Evolutionary conservation across 257 asterid species (phyloP).

Genomic region (Nicotiana knightiana): DNA sequence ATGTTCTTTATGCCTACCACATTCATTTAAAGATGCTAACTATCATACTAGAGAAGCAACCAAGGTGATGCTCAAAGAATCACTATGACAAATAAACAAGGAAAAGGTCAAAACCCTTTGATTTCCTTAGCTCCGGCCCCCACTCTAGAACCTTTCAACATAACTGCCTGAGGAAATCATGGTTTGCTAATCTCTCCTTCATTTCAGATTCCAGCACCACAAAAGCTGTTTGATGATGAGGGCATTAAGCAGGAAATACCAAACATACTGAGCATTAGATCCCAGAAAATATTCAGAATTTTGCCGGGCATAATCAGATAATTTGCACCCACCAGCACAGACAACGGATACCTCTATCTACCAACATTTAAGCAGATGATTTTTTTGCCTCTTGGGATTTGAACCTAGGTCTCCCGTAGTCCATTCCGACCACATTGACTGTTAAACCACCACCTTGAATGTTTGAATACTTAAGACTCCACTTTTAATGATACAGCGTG

Average conservation of each 20-base stretch:
- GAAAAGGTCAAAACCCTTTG: not conserved
- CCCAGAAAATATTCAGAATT: not conserved
- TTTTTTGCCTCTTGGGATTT: too few relatives aligned
- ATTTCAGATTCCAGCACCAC: not conserved
- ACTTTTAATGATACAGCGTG: too few relatives aligned
- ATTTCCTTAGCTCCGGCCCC: not conserved
- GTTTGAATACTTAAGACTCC: too few relatives aligned
- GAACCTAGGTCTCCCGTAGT: too few relatives aligned
- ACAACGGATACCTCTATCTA: too few relatives aligned
- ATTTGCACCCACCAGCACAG: not conserved
- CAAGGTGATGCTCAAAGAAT: not conserved
- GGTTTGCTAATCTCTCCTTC: not conserved
- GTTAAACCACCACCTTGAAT: too few relatives aligned
- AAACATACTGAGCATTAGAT: not conserved
- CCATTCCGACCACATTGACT: too few relatives aligned
- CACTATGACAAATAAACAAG: not conserved
- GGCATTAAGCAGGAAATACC: not conserved
- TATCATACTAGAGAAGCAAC: not conserved
- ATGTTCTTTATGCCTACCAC: not conserved
- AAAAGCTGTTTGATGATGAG: not conserved
- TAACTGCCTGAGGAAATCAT: not conserved
- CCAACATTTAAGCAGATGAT: too few relatives aligned
- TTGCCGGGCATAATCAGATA: not conserved
- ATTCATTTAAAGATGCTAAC: not conserved
- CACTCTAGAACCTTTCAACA: slow-evolving; percentile 5